Evolutionary conservation across 1,284 basidiomycete genomes (phyloP), one percentile per base, ranked within the genome.

Genomic region (Ceratobasidium sp.): DNA sequence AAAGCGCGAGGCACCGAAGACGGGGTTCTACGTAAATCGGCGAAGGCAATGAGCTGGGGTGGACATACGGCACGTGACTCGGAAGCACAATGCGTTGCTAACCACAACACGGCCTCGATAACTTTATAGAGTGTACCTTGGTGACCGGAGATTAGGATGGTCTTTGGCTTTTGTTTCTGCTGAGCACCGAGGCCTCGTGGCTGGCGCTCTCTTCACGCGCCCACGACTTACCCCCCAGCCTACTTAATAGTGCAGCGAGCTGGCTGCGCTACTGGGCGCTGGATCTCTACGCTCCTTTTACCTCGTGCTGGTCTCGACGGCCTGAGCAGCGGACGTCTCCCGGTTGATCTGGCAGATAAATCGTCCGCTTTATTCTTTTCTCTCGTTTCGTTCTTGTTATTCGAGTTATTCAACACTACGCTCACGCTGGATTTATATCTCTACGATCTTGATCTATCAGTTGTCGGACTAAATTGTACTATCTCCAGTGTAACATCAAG

Each of bases 281-380:
- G 44, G 71, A 43, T 29, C 34, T 25, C 17, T 29, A 46, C 52
- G 5, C 49, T 65, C 52, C 1, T 62, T 65, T 17, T 17, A 37
- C 59, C 49, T 74, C 61, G 59, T 56, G 51, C 71, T 74, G 71
- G 61, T 37, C 51, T 65, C 71, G 71, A 74, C 59, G 44, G 34
- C 34, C 34, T 22, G 67, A 69, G 37, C 32, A 37, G 9, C 25
- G 52, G 29, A 67, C 22, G 29, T 19, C 34, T 40, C 29, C 69
- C 69, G 57, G 69, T 51, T 73, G 56, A 73, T 62, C 69, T 51
- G 56, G 69, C 57, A 49, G 44, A 37, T 29, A 29, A 9, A 61
- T 70, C 37, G 1, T 22, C 25, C 19, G 22, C 32, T 43, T 22
- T 40, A 22, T 17, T 15, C 32, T 37, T 17, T 62, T 32, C 22